phyloP scores from a whole-genome alignment of 345 rosid genomes.

The Salix exigua region DNA sequence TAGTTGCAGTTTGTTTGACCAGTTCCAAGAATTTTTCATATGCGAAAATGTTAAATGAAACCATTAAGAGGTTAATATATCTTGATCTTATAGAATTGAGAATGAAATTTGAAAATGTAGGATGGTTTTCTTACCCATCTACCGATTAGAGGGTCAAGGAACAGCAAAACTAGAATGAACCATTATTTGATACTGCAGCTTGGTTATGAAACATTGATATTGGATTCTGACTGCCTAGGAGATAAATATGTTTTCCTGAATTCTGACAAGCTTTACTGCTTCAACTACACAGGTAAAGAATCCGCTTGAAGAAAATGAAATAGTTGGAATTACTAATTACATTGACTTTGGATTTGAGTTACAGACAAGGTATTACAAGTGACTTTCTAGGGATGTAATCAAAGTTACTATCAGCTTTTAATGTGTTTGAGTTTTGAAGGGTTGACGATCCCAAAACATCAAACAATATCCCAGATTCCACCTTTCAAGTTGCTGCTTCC shows the following conservation, averaged over 20 bases:
- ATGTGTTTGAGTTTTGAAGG: slow-evolving; percentile 31
- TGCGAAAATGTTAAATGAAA: neutral
- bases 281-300: slow-evolving; percentile 67
- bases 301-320: slow-evolving; percentile 68
- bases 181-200: neutral
- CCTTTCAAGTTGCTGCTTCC: slow-evolving; percentile 84
- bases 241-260: neutral
- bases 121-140: neutral
- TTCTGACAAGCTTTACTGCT: slow-evolving; percentile 13
- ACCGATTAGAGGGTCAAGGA: neutral
- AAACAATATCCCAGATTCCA: slow-evolving; percentile 47
- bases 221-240: neutral
- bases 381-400: neutral
- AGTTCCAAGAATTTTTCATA: neutral
- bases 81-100: neutral
- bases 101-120: neutral
- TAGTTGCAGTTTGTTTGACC: neutral
- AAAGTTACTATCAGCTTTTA: slow-evolving; percentile 14
- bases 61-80: neutral
- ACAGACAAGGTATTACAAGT: slow-evolving; percentile 56
- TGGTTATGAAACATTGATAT: neutral
- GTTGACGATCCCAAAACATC: slow-evolving; percentile 48
- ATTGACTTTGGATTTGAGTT: slow-evolving; percentile 89
- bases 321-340: slow-evolving; percentile 92
- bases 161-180: neutral